These are phyloP conservation scores for Entomophthora muscae DNA, from an alignment of 371 early-diverging fungal species.

Conservation along the genomic window DNA sequence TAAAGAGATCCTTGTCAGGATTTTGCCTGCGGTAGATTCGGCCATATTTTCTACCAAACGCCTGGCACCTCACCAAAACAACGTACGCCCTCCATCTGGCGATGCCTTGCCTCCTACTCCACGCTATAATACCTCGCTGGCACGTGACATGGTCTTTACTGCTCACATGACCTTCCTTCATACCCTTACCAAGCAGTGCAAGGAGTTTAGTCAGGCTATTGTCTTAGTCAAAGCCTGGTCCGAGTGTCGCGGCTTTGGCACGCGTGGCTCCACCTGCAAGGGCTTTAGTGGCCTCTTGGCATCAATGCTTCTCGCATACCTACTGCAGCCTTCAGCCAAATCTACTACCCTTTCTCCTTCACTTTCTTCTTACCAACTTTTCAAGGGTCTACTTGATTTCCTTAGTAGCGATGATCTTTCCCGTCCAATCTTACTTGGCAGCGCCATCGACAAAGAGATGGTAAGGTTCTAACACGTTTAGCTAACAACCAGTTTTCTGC, in stretches of 20 bases:
- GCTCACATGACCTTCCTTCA: conserved; percentile 62
- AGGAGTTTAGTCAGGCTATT: conserved; percentile 61
- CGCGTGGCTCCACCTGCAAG: conserved; percentile 13
- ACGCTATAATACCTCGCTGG: conserved; percentile 71
- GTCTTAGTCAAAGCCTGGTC: conserved; percentile 71
- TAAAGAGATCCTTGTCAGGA: conserved; percentile 37
- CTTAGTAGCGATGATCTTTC: conserved; percentile 20
- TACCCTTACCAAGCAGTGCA: conserved; percentile 42
- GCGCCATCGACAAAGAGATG: background rate
- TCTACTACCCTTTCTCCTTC: conserved; percentile 37
- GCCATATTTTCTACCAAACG: conserved; percentile 43
- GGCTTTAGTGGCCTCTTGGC: conserved; percentile 61
- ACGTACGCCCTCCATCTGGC: conserved; percentile 38
- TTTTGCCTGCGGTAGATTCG: conserved; percentile 50
- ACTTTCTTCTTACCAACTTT: conserved; percentile 71
- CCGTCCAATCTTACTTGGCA: background rate
- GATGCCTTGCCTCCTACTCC: conserved; percentile 50
- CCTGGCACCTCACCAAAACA: conserved; percentile 65
- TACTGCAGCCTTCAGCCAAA: conserved; percentile 45
- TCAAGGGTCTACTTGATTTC: conserved; percentile 69
- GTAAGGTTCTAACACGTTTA: no score
- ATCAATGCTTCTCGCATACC: conserved; percentile 67
- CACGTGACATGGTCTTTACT: conserved; percentile 52
- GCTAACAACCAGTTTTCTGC: background rate
- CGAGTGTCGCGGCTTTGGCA: conserved; percentile 43